Conservation (phyloP, 129 eudicot species). For the Arctium minus region DNA sequence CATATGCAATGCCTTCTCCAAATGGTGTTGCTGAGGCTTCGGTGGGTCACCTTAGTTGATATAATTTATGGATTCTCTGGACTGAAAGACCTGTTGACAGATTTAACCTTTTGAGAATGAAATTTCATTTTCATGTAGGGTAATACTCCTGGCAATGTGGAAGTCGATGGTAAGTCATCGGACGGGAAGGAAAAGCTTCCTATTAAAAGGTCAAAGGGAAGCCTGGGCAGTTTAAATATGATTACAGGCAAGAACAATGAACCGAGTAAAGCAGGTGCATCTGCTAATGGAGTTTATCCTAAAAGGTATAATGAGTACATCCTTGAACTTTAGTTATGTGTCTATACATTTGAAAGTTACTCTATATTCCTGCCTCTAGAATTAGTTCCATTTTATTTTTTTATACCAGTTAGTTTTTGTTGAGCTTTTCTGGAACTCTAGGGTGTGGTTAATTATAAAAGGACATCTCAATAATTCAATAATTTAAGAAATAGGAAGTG, state of each 20-base stretch:
- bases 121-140: conserved; percentile 42
- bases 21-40: conserved; percentile 92
- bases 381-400: background rate
- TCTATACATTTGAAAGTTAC: background rate
- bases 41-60: conserved; percentile 48
- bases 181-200: conserved; percentile 97
- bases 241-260: conserved; percentile 79
- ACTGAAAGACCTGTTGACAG: background rate
- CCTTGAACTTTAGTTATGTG: background rate
- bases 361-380: background rate
- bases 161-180: conserved; percentile 64
- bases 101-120: background rate
- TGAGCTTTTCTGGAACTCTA: background rate
- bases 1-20: conserved; percentile 90
- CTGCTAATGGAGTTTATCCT: conserved; percentile 78
- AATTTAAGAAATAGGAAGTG: background rate
- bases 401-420: background rate
- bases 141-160: conserved; percentile 58
- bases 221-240: conserved; percentile 94
- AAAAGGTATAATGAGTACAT: conserved; percentile 57
- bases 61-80: background rate
- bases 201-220: conserved; percentile 91
- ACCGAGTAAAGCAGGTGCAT: conserved; percentile 63
- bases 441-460: background rate
- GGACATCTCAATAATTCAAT: background rate